phyloP scores from a whole-genome alignment of 306 rosid genomes.

The Glycyrrhiza uralensis region DNA sequence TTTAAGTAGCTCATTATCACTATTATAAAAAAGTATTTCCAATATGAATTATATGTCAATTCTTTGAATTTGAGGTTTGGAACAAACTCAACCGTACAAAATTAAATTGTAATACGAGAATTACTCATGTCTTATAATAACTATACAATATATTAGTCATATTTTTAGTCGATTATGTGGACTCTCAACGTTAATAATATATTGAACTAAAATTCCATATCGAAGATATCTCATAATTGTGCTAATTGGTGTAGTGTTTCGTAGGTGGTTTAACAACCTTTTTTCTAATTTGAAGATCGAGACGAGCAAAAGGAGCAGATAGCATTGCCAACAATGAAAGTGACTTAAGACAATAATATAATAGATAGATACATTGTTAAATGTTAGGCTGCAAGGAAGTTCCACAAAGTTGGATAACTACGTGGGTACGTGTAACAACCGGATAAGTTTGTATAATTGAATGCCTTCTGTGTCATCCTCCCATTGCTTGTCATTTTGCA shows the following conservation, averaged over 20 bases:
- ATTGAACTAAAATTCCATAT: too few species aligned
- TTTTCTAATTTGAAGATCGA: not conserved
- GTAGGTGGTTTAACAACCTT: not conserved
- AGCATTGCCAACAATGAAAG: constrained; percentile 23
- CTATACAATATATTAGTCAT: too few species aligned
- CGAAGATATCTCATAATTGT: not conserved
- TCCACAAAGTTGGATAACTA: constrained; percentile 37
- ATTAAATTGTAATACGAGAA: too few species aligned
- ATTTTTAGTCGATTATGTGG: too few species aligned
- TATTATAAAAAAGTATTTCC: too few species aligned
- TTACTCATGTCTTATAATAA: too few species aligned
- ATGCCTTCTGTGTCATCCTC: not conserved
- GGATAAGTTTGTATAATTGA: constrained; percentile 23
- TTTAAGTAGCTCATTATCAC: too few species aligned
- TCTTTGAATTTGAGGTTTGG: too few species aligned
- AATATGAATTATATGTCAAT: too few species aligned
- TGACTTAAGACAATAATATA: not conserved
- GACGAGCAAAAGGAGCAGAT: not conserved
- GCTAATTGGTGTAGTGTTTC: not conserved
- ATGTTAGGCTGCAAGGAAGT: not conserved
- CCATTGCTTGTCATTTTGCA: not conserved
- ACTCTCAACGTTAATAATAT: too few species aligned
- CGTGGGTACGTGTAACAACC: constrained; percentile 20
- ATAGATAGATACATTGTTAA: not conserved
- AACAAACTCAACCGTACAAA: too few species aligned